Conservation (phyloP, 257 asterid genomes). For the Solanum pennellii region DNA sequence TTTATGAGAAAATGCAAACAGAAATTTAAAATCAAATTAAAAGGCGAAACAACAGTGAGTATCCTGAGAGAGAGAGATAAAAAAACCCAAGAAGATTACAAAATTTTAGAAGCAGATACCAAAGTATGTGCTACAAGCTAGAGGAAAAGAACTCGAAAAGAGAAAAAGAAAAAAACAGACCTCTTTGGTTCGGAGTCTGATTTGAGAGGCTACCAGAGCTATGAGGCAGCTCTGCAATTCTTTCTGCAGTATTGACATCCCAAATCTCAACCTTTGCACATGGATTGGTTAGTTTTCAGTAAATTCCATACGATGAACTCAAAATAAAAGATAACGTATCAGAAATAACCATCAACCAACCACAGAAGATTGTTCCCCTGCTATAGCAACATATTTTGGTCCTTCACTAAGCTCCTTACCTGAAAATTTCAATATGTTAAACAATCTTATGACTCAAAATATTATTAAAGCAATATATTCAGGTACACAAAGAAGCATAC, state of each 20-base stretch:
- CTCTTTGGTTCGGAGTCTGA: constrained; percentile 40
- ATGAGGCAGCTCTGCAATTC: constrained; percentile 37
- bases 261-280: constrained; percentile 55
- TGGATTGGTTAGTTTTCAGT: not conserved
- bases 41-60: not conserved
- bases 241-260: constrained; percentile 55
- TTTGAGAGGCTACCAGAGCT: constrained; percentile 14
- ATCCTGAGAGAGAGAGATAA: not conserved
- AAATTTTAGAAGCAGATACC: not conserved
- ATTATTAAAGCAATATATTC: not conserved
- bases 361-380: constrained; percentile 65
- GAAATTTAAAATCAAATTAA: not conserved
- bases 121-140: not conserved
- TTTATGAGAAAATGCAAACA: not conserved
- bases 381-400: constrained; percentile 38
- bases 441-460: not conserved
- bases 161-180: not conserved
- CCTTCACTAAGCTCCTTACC: constrained; percentile 21
- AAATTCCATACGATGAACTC: not conserved
- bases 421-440: not conserved
- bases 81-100: not conserved
- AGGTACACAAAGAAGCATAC: not conserved
- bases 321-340: not conserved
- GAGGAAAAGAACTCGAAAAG: not conserved
- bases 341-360: constrained; percentile 16